Evolutionary conservation across 306 rosid genomes (phyloP), one percentile per base, ranked within the genome.

Genomic region (Quercus gilva): DNA sequence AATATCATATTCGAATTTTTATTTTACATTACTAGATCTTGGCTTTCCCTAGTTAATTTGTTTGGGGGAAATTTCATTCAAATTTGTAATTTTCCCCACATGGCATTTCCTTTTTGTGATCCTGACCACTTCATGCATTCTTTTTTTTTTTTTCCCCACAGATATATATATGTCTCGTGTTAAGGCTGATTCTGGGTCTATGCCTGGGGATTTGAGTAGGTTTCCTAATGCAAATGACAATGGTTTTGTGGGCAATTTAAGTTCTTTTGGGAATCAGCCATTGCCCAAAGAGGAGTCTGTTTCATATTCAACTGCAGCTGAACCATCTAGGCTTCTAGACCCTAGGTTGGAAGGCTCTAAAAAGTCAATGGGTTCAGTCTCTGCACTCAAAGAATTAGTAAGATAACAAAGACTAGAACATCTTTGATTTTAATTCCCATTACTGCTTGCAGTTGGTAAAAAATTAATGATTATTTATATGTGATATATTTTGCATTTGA

Each of bases 361-460:
- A 84, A 92, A 85, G 82, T 81, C 89, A 61, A 55, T 74, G 84
- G 79, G 84, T 86, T 86, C 97, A 52, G 82, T 92, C 58, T 86
- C 91, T 77, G 90, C 94, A 64, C 94, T 94, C 61, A 88, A 90
- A 81, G 98, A 94, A 81, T 83, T 89, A 86, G 98, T 91, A 82
- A 76, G 87, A 61, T 78, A 52, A 78, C 69, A 60, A 69, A 17
- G 69, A 29, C 61, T 76, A 28, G 55, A 65, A 49, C 45, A 55
- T 45, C 55, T 69, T 75, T 5, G 55, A 71, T 11, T 20, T 13
- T 8, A 6, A 45, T n/a, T 12, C 21, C 41, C 31, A 14, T 26
- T 70, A 15, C 63, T 21, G 23, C 2, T 75, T 43, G 53, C 21
- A 41, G 69, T 19, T 10, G 72, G 52, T 8, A 4, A 18, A 15